These are phyloP conservation scores for Cladophialophora immunda DNA, from an alignment of 2,329 filamentous ascomycete species.

Conservation along the genomic window DNA sequence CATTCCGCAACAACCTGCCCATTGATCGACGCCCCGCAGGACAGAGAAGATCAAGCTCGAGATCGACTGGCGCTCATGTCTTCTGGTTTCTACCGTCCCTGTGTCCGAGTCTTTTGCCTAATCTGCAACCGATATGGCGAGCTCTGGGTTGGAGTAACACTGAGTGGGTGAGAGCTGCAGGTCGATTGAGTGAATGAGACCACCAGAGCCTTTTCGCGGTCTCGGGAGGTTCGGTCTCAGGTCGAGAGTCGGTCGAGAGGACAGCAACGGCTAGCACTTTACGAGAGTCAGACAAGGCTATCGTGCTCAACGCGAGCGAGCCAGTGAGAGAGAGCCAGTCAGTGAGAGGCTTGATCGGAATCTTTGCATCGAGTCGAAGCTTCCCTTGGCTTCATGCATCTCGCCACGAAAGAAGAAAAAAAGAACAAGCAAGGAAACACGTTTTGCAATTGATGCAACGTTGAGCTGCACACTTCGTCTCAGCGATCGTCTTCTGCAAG, in stretches of 20 bases:
- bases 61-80: neutral
- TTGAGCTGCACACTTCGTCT: neutral
- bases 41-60: neutral
- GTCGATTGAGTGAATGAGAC: neutral
- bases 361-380: slow-evolving; percentile 19
- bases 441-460: slow-evolving; percentile 8
- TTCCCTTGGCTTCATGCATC: slow-evolving; percentile 13
- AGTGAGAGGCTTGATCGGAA: neutral
- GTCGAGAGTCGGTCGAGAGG: neutral
- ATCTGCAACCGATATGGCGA: neutral
- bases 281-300: neutral
- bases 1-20: neutral
- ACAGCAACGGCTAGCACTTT: neutral
- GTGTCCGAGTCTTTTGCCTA: neutral
- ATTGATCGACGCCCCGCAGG: neutral
- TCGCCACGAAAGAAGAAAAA: slow-evolving; percentile 9
- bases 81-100: neutral
- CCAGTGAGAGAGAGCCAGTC: neutral
- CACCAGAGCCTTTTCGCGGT: neutral
- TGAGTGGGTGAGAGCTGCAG: neutral
- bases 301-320: neutral
- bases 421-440: neutral
- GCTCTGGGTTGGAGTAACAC: neutral
- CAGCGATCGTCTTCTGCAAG: neutral
- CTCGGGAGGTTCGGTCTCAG: neutral